Evolutionary conservation across 345 rosid genomes (phyloP).

Genomic region (Camelina hispida): DNA sequence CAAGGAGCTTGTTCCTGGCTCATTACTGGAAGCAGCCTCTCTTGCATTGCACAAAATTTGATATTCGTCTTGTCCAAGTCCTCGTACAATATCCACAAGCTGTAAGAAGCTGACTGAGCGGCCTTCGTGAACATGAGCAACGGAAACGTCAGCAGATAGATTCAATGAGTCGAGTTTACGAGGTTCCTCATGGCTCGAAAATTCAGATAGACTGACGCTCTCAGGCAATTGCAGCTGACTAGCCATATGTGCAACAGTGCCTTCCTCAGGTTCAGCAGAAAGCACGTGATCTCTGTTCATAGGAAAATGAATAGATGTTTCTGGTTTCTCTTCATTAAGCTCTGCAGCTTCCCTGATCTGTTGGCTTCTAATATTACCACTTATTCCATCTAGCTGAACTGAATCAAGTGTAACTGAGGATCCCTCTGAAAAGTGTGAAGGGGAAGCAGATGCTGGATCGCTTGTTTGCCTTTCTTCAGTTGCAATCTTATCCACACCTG

Average conservation of each 20-base stretch:
- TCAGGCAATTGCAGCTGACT: slow-evolving; percentile 48
- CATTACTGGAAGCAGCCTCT: slow-evolving; percentile 42
- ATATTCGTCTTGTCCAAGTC: slow-evolving; percentile 65
- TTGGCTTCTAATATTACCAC: slow-evolving; percentile 32
- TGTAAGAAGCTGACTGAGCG: slow-evolving; percentile 50
- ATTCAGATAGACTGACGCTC: slow-evolving; percentile 45
- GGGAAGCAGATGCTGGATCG: slow-evolving; percentile 34
- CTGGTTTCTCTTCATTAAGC: slow-evolving; percentile 39
- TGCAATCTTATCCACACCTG: slow-evolving; percentile 38
- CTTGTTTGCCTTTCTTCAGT: slow-evolving; percentile 43
- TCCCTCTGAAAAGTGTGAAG: slow-evolving; percentile 41
- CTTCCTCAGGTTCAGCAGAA: slow-evolving; percentile 40
- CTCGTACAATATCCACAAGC: slow-evolving; percentile 53
- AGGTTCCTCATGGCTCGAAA: slow-evolving; percentile 49
- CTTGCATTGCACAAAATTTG: slow-evolving; percentile 56
- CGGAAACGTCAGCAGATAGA: slow-evolving; percentile 36
- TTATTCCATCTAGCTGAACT: slow-evolving; percentile 42
- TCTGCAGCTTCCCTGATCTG: slow-evolving; percentile 29
- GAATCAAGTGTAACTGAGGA: slow-evolving; percentile 40
- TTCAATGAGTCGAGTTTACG: slow-evolving; percentile 32
- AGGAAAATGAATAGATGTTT: slow-evolving; percentile 30
- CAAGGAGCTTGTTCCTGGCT: slow-evolving; percentile 43
- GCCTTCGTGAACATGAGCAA: slow-evolving; percentile 43
- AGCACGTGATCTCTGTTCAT: slow-evolving; percentile 32
- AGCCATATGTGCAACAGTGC: slow-evolving; percentile 39